Percentiles rank a stretch among this genome's conserved stretches.
Evolutionary conservation across 352 stramenopile species (phyloP).

Genomic region (Globisporangium spinosum): DNA sequence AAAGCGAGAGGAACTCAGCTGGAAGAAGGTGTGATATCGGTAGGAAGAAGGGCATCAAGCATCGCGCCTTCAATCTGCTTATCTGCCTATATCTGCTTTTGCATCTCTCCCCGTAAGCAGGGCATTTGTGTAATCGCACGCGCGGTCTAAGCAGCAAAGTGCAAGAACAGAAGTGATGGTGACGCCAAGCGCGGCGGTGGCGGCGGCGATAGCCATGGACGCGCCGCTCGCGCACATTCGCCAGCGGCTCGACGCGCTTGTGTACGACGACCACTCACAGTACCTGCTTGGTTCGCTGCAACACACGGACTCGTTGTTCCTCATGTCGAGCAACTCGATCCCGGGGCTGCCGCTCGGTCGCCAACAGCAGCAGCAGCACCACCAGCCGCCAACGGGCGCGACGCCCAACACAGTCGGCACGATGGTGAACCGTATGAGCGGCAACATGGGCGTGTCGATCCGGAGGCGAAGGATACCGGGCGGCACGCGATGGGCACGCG

Average conservation of each 20-base stretch:
- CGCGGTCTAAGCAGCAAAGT: neutral
- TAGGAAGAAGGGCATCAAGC: no score
- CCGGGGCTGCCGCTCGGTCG: constrained; percentile 5
- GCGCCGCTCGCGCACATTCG: constrained; percentile 44
- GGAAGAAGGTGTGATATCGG: neutral
- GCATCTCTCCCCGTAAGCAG: neutral
- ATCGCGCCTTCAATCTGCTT: neutral
- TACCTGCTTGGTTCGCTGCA: constrained; percentile 40
- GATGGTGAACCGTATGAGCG: constrained; percentile 9
- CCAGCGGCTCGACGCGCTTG: constrained; percentile 50
- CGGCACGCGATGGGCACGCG: constrained; percentile 20
- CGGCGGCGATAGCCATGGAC: constrained; percentile 25
- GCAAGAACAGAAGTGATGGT: neutral
- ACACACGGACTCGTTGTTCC: constrained; percentile 19
- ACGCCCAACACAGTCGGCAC: neutral
- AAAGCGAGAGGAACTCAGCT: neutral
- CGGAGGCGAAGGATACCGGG: constrained; percentile 16
- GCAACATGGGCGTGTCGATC: constrained; percentile 22
- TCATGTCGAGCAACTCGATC: constrained; percentile 11
- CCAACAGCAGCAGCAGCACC: neutral
- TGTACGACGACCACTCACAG: constrained; percentile 42
- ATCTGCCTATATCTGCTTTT: neutral
- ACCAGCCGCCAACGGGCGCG: neutral
- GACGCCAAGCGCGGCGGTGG: neutral
- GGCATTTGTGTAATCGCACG: neutral